phyloP scores from a whole-genome alignment of 2,329 filamentous ascomycete genomes.

The Ceratocystis papillata region DNA sequence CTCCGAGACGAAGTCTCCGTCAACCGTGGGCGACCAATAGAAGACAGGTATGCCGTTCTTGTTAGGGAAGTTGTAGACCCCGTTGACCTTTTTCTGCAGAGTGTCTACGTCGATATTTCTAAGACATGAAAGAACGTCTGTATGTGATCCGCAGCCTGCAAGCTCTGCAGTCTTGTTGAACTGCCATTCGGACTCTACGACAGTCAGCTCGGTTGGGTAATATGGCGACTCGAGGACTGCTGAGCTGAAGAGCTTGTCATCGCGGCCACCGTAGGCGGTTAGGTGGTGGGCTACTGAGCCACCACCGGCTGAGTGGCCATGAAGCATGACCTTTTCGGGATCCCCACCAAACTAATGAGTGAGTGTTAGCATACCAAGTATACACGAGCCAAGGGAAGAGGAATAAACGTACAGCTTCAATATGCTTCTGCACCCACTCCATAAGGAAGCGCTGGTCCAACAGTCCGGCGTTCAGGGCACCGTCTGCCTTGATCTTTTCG shows the following conservation, averaged over 20 bases:
- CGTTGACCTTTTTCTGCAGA: constrained; percentile 35
- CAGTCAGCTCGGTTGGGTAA: constrained; percentile 39
- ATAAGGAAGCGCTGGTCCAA: constrained; percentile 42
- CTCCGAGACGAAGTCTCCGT: constrained; percentile 38
- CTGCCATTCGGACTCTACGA: constrained; percentile 40
- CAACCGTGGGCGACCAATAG: constrained; percentile 43
- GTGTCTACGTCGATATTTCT: constrained; percentile 30
- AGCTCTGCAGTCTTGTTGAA: constrained; percentile 34
- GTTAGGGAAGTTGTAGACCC: constrained; percentile 34
- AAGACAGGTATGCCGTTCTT: constrained; percentile 34
- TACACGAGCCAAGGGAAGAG: background rate
- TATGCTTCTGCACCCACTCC: constrained; percentile 45
- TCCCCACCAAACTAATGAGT: constrained; percentile 37
- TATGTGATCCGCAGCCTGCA: constrained; percentile 32
- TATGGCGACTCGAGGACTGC: constrained; percentile 41
- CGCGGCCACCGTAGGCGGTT: constrained; percentile 37
- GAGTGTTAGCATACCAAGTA: background rate
- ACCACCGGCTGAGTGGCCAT: constrained; percentile 37
- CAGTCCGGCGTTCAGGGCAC: constrained; percentile 34
- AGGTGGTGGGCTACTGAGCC: constrained; percentile 42
- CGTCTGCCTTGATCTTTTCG: constrained; percentile 29
- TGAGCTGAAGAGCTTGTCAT: constrained; percentile 39
- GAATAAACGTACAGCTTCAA: constrained; percentile 34
- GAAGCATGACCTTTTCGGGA: constrained; percentile 36
- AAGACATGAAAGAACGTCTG: constrained; percentile 36